Base-by-base conservation (phyloP, 2,329 filamentous ascomycete species). In the Colletotrichum chrysophilum region DNA sequence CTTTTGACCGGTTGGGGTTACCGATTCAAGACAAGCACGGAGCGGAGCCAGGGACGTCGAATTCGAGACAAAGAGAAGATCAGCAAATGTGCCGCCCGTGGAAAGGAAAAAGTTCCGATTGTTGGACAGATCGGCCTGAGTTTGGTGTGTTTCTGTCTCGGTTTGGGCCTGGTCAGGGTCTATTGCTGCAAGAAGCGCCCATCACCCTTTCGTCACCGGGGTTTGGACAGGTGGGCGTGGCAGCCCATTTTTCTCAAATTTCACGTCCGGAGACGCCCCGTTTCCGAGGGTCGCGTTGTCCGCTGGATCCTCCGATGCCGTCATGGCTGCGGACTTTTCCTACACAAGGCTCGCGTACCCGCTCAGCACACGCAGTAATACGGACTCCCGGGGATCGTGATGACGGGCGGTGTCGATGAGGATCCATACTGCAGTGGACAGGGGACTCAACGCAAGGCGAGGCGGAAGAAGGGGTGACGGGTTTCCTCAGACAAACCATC, bases 11-110 rank as follows among this genome's bases (percentile, higher is more conserved):
- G 64, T 68, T 75, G 56, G 64, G 73, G 56, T 21, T 60, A 13
- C 64, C 56, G 64, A 73, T 52, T n/a, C 8, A 52, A 43, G 64
- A 67, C 69, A 68, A 21, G 43, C 24, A 52, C 58, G 32, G 71
- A 62, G 32, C 38, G 24, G 32, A 32, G 21, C 64, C 64, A 69
- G 74, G 43, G 43, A 69, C 74, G 62, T 74, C 70, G 43, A 43
- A 16, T n/a, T 21, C 48, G 58, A 48, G 65, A 76, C 70, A 73
- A 64, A 76, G 70, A 48, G 68, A 73, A 24, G 70, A 76, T 74
- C 64, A 64, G 70, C 73, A 43, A 48, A n/a, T 28, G 14, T 32
- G 43, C 28, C 70, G 55, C 55, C 58, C 34, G 12, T 36, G 28
- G 18, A 38, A 48, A 21, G 24, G 9, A 24, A 66, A 75, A 66